These are phyloP conservation scores for Epichloe elymi DNA, from an alignment of 2,329 filamentous ascomycete species.

Conservation along the genomic window DNA sequence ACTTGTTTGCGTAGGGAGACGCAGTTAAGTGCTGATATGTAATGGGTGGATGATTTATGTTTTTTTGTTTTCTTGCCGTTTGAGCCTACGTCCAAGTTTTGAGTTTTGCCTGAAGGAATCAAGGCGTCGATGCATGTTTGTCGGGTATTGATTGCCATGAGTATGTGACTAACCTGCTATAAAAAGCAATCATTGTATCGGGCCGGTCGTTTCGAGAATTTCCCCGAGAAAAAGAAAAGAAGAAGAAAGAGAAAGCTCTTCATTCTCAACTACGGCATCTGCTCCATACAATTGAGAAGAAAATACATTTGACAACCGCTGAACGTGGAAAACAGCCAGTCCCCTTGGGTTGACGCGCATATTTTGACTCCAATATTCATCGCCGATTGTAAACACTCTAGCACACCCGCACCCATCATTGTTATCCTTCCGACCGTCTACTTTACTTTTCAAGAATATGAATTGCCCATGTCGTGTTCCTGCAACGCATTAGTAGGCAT, in stretches of 20 bases:
- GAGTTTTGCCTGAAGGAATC: neutral
- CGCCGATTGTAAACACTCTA: neutral
- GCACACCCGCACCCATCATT: too few relatives aligned
- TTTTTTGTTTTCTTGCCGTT: neutral
- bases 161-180: too few relatives aligned
- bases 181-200: too few relatives aligned
- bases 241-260: too few relatives aligned
- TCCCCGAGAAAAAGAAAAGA: too few relatives aligned
- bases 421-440: neutral
- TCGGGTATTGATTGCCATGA: too few relatives aligned
- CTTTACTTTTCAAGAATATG: constrained; percentile 29
- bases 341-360: neutral
- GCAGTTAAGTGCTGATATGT: too few relatives aligned
- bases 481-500: constrained; percentile 13
- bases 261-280: neutral
- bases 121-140: too few relatives aligned
- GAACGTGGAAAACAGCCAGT: neutral
- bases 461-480: constrained; percentile 57
- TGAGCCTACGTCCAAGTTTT: neutral
- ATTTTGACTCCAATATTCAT: neutral
- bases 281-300: neutral
- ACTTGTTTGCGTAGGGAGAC: too few relatives aligned
- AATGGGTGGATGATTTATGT: neutral
- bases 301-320: too few relatives aligned
- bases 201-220: too few relatives aligned